Evolutionary conservation across 1,284 basidiomycete species (phyloP).

Genomic region (Ceratobasidium sp.): DNA sequence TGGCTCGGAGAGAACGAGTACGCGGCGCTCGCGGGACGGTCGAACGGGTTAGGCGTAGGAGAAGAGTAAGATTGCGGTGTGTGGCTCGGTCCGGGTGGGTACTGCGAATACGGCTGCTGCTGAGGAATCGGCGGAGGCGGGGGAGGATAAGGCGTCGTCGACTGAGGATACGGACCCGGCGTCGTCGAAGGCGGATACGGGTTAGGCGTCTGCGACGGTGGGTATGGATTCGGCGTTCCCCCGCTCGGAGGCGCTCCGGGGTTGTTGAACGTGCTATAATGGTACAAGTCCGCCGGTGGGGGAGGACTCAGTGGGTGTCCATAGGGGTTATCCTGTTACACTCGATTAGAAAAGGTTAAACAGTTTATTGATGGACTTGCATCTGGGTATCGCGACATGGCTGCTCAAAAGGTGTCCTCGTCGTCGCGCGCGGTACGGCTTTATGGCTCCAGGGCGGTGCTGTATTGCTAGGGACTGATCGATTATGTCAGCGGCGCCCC

Average conservation of each 20-base stretch:
- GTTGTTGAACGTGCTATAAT: slow-evolving; percentile 39
- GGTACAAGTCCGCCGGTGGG: slow-evolving; percentile 33
- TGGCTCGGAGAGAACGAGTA: slow-evolving; percentile 29
- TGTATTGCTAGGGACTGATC: slow-evolving; percentile 6
- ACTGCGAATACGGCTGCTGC: background rate
- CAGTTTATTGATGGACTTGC: background rate
- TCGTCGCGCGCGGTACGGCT: slow-evolving; percentile 22
- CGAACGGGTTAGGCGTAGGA: slow-evolving; percentile 43
- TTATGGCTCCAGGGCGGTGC: slow-evolving; percentile 42
- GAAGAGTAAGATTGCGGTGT: slow-evolving; percentile 33
- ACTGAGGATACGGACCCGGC: slow-evolving; percentile 14
- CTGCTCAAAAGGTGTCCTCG: background rate
- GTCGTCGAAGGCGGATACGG: background rate
- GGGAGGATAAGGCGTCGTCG: slow-evolving; percentile 23
- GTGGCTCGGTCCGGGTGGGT: slow-evolving; percentile 22
- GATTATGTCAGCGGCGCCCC: slow-evolving; percentile 7
- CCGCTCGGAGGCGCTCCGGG: slow-evolving; percentile 18
- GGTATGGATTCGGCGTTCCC: slow-evolving; percentile 25
- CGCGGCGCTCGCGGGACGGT: slow-evolving; percentile 33
- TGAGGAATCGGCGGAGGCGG: slow-evolving; percentile 8
- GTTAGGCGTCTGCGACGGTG: slow-evolving; percentile 10
- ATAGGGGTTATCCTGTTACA: slow-evolving; percentile 34
- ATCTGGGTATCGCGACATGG: slow-evolving; percentile 43
- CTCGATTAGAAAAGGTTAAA: background rate
- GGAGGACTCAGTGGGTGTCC: slow-evolving; percentile 39